These are phyloP conservation scores for Ehretia macrophylla DNA, from an alignment of 257 asterid genomes.

Conservation along the genomic window DNA sequence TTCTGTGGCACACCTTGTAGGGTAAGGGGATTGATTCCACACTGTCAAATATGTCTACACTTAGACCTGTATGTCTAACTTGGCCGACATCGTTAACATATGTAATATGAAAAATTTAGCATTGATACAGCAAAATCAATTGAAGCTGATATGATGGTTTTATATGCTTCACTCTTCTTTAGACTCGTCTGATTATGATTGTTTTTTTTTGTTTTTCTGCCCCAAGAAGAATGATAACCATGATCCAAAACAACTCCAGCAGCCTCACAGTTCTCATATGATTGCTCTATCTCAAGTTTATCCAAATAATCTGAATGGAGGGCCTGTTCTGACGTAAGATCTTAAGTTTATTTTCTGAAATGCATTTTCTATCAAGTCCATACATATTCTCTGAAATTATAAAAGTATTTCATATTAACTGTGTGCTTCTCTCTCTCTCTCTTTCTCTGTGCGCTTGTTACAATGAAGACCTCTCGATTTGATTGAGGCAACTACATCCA, in stretches of 20 bases:
- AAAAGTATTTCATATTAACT: constrained; percentile 2
- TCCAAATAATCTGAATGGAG: constrained; percentile 78
- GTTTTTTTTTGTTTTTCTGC: not conserved
- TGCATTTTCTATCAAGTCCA: not conserved
- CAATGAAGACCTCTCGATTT: constrained; percentile 81
- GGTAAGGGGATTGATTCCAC: too few species aligned
- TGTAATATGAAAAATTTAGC: too few species aligned
- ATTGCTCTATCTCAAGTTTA: constrained; percentile 69
- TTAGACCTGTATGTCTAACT: too few species aligned
- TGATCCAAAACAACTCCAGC: constrained; percentile 79
- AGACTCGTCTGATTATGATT: constrained; percentile 7
- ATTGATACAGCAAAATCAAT: too few species aligned
- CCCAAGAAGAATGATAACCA: constrained; percentile 39
- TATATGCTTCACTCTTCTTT: constrained; percentile 4
- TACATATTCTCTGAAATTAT: not conserved
- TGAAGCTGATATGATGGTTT: too few species aligned
- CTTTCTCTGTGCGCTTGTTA: constrained; percentile 14
- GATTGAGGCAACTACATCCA: constrained; percentile 49
- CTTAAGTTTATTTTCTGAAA: constrained; percentile 11
- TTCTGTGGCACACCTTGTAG: too few species aligned
- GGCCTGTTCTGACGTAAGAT: constrained; percentile 76
- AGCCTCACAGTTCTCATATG: constrained; percentile 79
- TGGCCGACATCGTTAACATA: too few species aligned
- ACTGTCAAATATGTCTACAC: too few species aligned
- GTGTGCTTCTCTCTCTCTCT: constrained; percentile 9